A percentile compares a stretch with the other conserved stretches of the same genome.
Evolutionary conservation across 2,329 filamentous ascomycete genomes (phyloP).

Genomic region (Trichoderma arundinaceum): DNA sequence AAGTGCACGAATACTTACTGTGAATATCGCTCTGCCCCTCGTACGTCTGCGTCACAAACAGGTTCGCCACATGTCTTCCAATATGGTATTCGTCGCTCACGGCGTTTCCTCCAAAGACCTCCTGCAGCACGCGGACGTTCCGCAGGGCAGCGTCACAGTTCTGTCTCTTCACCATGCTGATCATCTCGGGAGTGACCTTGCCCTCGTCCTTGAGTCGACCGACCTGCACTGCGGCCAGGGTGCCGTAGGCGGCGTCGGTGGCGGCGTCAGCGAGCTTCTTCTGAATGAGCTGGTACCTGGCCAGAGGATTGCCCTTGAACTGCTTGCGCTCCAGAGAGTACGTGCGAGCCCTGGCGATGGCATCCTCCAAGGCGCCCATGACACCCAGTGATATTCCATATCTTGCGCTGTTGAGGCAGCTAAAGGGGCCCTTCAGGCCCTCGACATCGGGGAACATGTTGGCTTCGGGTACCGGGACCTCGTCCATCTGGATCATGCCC

Average conservation of each 20-base stretch:
- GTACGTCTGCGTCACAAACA: slow-evolving; percentile 98
- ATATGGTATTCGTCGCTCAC: slow-evolving; percentile 97
- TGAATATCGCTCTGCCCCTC: slow-evolving; percentile 99
- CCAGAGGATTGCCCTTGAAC: slow-evolving; percentile 94
- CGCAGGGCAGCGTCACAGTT: slow-evolving; percentile 91
- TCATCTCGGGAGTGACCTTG: slow-evolving; percentile 91
- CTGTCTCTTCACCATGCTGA: slow-evolving; percentile 93
- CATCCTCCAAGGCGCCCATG: slow-evolving; percentile 94
- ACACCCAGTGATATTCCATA: slow-evolving; percentile 94
- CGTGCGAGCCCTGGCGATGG: slow-evolving; percentile 76
- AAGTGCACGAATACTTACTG: slow-evolving; percentile 63
- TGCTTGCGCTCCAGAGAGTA: slow-evolving; percentile 95
- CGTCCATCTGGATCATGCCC: slow-evolving; percentile 96
- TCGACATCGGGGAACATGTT: slow-evolving; percentile 96
- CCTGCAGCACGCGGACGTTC: slow-evolving; percentile 82
- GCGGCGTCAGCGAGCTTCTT: slow-evolving; percentile 95
- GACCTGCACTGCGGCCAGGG: slow-evolving; percentile 88
- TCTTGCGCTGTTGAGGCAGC: slow-evolving; percentile 90
- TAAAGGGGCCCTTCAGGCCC: slow-evolving; percentile 86
- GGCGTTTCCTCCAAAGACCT: slow-evolving; percentile 98
- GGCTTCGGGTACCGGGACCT: slow-evolving; percentile 82
- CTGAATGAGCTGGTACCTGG: slow-evolving; percentile 95
- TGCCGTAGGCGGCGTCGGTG: slow-evolving; percentile 89
- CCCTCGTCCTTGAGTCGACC: slow-evolving; percentile 92
- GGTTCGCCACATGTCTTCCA: slow-evolving; percentile 90